Percentiles rank a stretch among this genome's conserved stretches.
Evolutionary conservation across 768 basidiomycete genomes (phyloP).

Genomic region (Coprinellus aureogranulatus): DNA sequence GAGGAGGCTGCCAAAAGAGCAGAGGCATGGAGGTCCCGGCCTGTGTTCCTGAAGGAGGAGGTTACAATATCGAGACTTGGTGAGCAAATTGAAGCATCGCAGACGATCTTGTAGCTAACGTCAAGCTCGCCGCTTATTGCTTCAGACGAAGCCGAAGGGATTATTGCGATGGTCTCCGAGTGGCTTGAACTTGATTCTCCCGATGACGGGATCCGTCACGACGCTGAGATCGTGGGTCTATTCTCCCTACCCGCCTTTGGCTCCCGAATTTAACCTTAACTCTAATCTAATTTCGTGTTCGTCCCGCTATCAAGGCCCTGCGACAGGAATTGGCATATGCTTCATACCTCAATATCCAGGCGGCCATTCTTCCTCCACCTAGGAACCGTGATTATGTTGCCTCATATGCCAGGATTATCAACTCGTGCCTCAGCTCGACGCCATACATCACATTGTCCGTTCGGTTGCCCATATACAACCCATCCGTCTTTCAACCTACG

Average conservation of each 20-base stretch:
- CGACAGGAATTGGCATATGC: slow-evolving; percentile 92
- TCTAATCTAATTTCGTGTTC: neutral
- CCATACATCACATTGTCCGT: slow-evolving; percentile 81
- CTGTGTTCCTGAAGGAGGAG: slow-evolving; percentile 77
- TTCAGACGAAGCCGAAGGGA: slow-evolving; percentile 69
- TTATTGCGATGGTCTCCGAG: slow-evolving; percentile 79
- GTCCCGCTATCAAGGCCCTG: slow-evolving; percentile 61
- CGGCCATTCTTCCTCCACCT: slow-evolving; percentile 86
- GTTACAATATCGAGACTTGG: slow-evolving; percentile 88
- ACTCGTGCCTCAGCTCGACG: slow-evolving; percentile 65
- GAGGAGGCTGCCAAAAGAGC: slow-evolving; percentile 58
- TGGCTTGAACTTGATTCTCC: slow-evolving; percentile 94
- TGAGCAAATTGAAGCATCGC: slow-evolving; percentile 33
- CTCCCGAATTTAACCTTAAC: neutral
- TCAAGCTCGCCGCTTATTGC: neutral
- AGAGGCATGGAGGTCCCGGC: slow-evolving; percentile 84
- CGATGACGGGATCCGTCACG: slow-evolving; percentile 93
- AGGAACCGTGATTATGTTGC: slow-evolving; percentile 78
- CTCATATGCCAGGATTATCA: slow-evolving; percentile 91
- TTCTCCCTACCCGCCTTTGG: slow-evolving; percentile 9
- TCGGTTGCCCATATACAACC: slow-evolving; percentile 79
- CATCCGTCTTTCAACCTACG: slow-evolving; percentile 50
- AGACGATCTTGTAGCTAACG: neutral
- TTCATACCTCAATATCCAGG: slow-evolving; percentile 83
- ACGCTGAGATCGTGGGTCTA: slow-evolving; percentile 84